Percentiles rank a stretch among this genome's conserved stretches.
These are phyloP conservation scores for Pichia sp. DNA, from an alignment of 1,139 yeast genomes.

Conservation along the genomic window DNA sequence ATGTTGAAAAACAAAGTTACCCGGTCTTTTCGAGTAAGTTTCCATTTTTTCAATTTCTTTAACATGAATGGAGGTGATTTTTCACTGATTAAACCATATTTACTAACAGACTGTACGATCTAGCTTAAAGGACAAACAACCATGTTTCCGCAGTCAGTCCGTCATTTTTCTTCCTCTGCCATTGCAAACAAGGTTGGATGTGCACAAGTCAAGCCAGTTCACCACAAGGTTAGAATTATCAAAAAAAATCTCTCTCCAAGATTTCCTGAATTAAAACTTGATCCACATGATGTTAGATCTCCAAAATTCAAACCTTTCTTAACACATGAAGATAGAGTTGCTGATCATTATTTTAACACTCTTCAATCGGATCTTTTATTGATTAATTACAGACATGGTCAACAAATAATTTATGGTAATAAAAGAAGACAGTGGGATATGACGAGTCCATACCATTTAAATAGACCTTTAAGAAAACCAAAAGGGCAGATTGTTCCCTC, in stretches of 20 bases:
- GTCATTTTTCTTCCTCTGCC: constrained; percentile 42
- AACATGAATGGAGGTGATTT: neutral
- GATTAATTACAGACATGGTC: constrained; percentile 67
- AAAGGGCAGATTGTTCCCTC: constrained; percentile 60
- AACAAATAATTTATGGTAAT: constrained; percentile 48
- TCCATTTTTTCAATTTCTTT: neutral
- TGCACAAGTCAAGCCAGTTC: constrained; percentile 83
- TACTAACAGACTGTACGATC: too few relatives aligned
- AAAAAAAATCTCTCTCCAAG: constrained; percentile 66
- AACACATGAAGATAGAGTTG: constrained; percentile 72
- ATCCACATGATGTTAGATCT: constrained; percentile 66
- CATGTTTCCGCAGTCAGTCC: constrained; percentile 19
- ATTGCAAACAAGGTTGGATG: constrained; percentile 54
- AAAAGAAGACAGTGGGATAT: constrained; percentile 84
- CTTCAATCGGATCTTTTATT: constrained; percentile 71
- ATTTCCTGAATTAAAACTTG: constrained; percentile 57
- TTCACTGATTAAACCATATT: neutral
- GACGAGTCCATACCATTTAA: constrained; percentile 81
- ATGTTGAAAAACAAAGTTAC: neutral
- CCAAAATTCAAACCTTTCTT: constrained; percentile 70
- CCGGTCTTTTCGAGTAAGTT: neutral
- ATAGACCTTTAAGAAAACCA: constrained; percentile 67
- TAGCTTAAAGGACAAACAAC: too few relatives aligned
- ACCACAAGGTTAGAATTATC: constrained; percentile 71
- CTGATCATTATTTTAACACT: constrained; percentile 68